phyloP scores from a whole-genome alignment of 306 rosid genomes.

The Casuarina equisetifolia region DNA sequence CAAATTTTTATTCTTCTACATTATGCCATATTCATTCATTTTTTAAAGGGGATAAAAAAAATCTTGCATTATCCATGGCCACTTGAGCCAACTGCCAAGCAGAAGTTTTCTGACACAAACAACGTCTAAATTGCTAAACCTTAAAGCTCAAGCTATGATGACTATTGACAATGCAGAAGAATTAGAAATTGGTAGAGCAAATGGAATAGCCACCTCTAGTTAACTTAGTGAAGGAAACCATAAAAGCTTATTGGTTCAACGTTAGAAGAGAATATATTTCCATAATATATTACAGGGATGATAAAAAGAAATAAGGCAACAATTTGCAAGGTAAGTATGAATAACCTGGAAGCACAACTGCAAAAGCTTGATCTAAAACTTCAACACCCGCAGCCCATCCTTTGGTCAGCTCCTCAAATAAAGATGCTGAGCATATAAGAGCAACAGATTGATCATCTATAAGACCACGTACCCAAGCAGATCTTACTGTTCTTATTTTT shows the following conservation, averaged over 20 bases:
- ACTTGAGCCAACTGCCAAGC: background rate
- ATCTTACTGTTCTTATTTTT: conserved; percentile 59
- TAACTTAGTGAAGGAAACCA: background rate
- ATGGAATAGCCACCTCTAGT: conserved; percentile 1
- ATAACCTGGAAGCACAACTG: conserved; percentile 92
- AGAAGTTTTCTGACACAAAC: background rate
- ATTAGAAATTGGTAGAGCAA: background rate
- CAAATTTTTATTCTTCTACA: background rate
- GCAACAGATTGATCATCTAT: conserved; percentile 77
- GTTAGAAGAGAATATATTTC: background rate
- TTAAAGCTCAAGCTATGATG: background rate
- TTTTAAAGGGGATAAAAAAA: background rate
- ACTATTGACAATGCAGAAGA: conserved; percentile 9
- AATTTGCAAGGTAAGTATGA: conserved; percentile 17
- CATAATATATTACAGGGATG: conserved; percentile 12
- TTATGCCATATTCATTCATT: background rate
- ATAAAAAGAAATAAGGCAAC: conserved; percentile 5
- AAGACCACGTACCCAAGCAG: conserved; percentile 72
- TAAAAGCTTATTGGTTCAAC: conserved; percentile 13
- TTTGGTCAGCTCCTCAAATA: conserved; percentile 79
- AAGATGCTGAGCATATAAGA: conserved; percentile 75
- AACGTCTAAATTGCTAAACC: background rate
- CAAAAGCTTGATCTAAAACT: conserved; percentile 80
- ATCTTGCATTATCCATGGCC: background rate
- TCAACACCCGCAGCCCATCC: conserved; percentile 72